phyloP scores from a whole-genome alignment of 495 filamentous ascomycete species.

The Penicillium paxilli region DNA sequence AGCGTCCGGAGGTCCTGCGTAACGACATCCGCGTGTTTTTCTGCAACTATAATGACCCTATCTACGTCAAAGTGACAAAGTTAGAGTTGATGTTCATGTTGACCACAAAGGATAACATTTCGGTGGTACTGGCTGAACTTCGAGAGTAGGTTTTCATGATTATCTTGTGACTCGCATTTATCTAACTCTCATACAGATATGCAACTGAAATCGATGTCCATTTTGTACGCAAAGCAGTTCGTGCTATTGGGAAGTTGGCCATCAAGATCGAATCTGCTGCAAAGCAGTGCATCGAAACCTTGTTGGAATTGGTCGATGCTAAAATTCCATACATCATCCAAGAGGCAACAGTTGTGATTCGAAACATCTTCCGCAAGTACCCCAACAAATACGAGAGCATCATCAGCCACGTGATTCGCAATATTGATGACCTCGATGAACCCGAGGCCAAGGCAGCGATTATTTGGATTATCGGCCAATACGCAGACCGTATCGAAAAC shows the following conservation, averaged over 20 bases:
- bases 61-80: slow-evolving; percentile 99
- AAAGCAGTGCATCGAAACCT: slow-evolving; percentile 83
- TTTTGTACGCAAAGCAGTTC: slow-evolving; percentile 96
- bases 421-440: slow-evolving; percentile 95
- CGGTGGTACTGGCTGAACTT: slow-evolving; percentile 90
- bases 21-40: slow-evolving; percentile 99
- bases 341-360: slow-evolving; percentile 98
- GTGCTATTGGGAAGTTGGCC: slow-evolving; percentile 95
- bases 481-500: slow-evolving; percentile 95
- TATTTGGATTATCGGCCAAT: slow-evolving; percentile 99
- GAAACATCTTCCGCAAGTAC: slow-evolving; percentile 99
- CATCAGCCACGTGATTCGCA: slow-evolving; percentile 91
- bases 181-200: slow-evolving; percentile 52
- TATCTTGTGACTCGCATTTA: not conserved
- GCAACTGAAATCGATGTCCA: slow-evolving; percentile 98
- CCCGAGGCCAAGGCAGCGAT: slow-evolving; percentile 99
- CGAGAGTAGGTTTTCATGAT: slow-evolving; percentile 63
- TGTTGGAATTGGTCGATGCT: slow-evolving; percentile 93
- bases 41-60: slow-evolving; percentile 99
- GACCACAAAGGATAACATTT: slow-evolving; percentile 93
- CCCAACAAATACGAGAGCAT: slow-evolving; percentile 98
- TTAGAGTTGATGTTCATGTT: slow-evolving; percentile 99
- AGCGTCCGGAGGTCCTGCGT: slow-evolving; percentile 87
- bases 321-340: slow-evolving; percentile 99
- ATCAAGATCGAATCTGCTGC: slow-evolving; percentile 98